A percentile compares a stretch with the other conserved stretches of the same genome.
phyloP scores from a whole-genome alignment of 331 rosid genomes.

The Rosa hybrid region DNA sequence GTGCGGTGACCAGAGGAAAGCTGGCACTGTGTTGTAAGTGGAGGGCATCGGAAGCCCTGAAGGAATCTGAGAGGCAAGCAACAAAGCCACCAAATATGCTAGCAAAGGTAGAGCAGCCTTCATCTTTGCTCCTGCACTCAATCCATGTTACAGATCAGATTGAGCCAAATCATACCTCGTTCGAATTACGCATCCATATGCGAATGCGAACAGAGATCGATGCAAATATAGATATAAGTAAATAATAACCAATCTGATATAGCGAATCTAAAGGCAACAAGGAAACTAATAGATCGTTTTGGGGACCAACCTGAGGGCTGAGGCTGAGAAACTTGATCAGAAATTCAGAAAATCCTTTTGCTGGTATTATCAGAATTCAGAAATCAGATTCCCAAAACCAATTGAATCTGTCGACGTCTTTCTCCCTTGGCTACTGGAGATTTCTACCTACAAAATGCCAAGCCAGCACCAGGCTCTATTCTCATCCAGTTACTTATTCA shows the following conservation, averaged over 20 bases:
- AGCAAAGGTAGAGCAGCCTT: constrained; percentile 11
- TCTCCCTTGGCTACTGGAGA: not conserved
- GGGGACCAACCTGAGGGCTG: constrained; percentile 7
- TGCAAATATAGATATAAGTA: not conserved
- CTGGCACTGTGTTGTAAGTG: constrained; percentile 36
- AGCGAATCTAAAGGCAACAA: not conserved
- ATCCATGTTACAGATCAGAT: not conserved
- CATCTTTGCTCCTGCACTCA: constrained; percentile 29
- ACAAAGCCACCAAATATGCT: constrained; percentile 19
- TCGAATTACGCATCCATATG: not conserved
- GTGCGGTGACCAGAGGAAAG: constrained; percentile 53
- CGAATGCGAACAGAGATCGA: not conserved
- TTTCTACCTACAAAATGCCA: not conserved
- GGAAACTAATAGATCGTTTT: not conserved
- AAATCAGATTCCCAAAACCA: constrained; percentile 1
- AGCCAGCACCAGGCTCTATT: not conserved
- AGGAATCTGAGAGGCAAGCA: constrained; percentile 21
- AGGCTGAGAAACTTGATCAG: not conserved
- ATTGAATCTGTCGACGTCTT: not conserved
- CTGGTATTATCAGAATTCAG: not conserved
- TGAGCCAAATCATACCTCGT: not conserved
- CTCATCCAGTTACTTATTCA: no score
- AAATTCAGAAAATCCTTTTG: not conserved
- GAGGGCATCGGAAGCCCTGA: constrained; percentile 27
- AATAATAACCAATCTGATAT: not conserved